Base-by-base conservation (phyloP, 169 alveolate species). In the Plasmodium fragile region DNA sequence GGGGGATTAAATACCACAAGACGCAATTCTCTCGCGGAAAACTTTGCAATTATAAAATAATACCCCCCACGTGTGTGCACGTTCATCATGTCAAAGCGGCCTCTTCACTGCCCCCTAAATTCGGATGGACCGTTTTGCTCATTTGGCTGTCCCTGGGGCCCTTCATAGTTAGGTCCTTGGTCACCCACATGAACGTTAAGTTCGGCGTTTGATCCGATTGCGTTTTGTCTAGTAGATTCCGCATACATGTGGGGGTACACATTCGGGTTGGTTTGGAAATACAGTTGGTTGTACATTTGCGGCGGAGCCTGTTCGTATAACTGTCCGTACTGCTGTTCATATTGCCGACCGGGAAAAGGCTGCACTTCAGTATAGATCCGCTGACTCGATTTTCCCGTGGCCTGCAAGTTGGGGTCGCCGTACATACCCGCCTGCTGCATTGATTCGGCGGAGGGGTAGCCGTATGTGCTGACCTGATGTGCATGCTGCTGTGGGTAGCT, bases 221-320 rank as follows among this genome's bases (percentile, higher is more conserved):
- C 75, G 36, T 65, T 65, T 65, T 18, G 59, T 39, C 22, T 16
- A 81, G 36, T 81, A 52, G 43, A 30, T 5, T 55, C 41, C 36
- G 25, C 32, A 10, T 81, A 81, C 18, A 81, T 16, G 4, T 81
- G 34, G 55, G 34, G 36, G 52, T 59, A 22, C 79, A 81, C 41
- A n/a, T 81, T 49, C 52, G 34, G 80, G 22, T 55, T 16, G 5
- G 55, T 28, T 52, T 49, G 39, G 78, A 11, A 18, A 18, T 49
- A 72, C 28, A 55, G 22, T 52, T 81, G 34, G 13, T 25, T 53
- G 22, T 55, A 16, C 90, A 41, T 81, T 7, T 81, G 79, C 79
- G 2, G 90, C 59, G 36, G 59, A 18, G 30, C 75, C 3, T 65
- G 30, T 25, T 65, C 36, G 30, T 65, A 18, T 8, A 6, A 3